These are phyloP conservation scores for Raddia distichophylla DNA, from an alignment of 176 grass and related monocot genomes.

Conservation along the genomic window DNA sequence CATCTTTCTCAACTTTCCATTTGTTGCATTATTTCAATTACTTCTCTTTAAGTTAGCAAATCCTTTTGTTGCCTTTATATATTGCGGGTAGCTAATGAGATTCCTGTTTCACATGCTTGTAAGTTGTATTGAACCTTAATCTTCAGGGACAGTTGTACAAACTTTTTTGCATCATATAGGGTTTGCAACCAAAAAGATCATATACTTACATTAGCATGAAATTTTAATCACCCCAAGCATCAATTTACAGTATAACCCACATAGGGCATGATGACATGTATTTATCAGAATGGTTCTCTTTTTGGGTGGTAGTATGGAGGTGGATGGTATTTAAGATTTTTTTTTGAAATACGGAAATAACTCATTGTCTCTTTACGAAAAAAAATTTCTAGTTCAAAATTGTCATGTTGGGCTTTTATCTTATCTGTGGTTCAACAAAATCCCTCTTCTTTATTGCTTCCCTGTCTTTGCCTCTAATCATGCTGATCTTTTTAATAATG, in stretches of 20 bases:
- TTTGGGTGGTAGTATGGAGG: not conserved
- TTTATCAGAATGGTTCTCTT: not conserved
- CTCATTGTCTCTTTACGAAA: not conserved
- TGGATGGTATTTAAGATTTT: not conserved
- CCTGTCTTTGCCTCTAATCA: slow-evolving; percentile 7
- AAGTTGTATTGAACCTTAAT: not conserved
- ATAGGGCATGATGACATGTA: not conserved
- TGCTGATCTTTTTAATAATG: slow-evolving; percentile 11
- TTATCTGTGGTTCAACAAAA: not conserved
- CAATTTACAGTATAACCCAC: not conserved
- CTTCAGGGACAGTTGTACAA: not conserved
- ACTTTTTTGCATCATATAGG: not conserved
- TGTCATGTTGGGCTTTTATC: not conserved
- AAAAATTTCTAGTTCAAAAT: not conserved
- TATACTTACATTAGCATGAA: not conserved
- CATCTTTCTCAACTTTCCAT: slow-evolving; percentile 16
- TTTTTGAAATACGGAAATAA: not conserved
- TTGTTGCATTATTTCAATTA: not conserved
- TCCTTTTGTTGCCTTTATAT: slow-evolving; percentile 15
- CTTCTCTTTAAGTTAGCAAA: not conserved
- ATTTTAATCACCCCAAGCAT: not conserved
- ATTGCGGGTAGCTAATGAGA: not conserved
- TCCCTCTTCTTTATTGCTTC: not conserved
- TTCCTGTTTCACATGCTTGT: not conserved
- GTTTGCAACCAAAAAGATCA: not conserved